phyloP scores from a whole-genome alignment of 2,329 filamentous ascomycete genomes.

The Cadophora gregata region DNA sequence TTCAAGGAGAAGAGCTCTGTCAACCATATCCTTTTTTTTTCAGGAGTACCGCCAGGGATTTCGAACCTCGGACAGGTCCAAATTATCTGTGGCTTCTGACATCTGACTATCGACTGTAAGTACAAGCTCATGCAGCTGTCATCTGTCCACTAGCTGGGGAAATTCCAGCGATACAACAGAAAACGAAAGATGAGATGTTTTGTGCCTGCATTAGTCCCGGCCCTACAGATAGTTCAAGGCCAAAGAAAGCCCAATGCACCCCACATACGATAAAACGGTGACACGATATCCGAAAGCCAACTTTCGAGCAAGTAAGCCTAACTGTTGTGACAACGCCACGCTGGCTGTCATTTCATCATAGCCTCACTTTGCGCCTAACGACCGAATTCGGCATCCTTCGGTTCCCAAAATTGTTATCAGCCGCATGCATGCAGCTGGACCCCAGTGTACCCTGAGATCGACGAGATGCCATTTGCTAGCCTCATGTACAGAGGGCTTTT shows the following conservation, averaged over 20 bases:
- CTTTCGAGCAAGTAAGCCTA: neutral
- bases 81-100: constrained; percentile 14
- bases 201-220: constrained; percentile 16
- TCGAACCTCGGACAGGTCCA: constrained; percentile 4
- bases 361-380: neutral
- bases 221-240: constrained; percentile 9
- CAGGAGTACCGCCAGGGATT: neutral
- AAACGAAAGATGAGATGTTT: neutral
- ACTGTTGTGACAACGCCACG: neutral
- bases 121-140: neutral
- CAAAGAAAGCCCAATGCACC: constrained; percentile 5
- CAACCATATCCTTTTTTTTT: neutral
- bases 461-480: neutral
- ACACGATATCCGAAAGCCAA: neutral
- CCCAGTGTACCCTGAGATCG: neutral
- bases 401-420: constrained; percentile 4
- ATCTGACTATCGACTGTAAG: constrained; percentile 9
- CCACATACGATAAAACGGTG: neutral
- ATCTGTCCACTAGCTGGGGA: neutral
- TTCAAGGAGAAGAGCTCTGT: neutral
- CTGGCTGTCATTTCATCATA: neutral
- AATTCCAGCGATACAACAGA: neutral
- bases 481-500: constrained; percentile 1
- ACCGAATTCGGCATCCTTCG: neutral
- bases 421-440: neutral